Evolutionary conservation across 176 grass and related monocot species (phyloP), one percentile per base, ranked within the genome.

Genomic region (Eleusine coracana): DNA sequence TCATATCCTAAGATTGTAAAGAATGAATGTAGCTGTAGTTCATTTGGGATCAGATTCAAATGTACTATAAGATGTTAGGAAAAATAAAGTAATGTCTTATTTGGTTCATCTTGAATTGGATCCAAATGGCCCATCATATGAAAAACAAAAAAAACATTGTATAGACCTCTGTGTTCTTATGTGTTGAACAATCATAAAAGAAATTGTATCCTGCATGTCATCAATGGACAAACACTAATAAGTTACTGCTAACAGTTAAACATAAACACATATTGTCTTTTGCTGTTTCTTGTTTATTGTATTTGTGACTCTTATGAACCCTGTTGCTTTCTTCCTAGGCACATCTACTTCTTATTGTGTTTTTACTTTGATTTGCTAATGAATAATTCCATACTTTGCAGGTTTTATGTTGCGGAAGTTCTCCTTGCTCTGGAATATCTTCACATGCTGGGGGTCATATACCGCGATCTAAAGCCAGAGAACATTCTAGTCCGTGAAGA

Each of bases 381-480:
- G 78, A 66, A 81, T 12, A 63, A 63, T 29, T 13, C 60, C 5
- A 63, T 82, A 25, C 5, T 54, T 80, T 83, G 60, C 67, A 94
- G 92, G 86, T 94, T 94, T 84, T 94, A 94, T 88, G 92, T 86
- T 16, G 88, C 92, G 58, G 92, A 94, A 86, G 86, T 94, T 60
- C 92, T 94, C 31, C 88, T 94, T 84, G 92, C 92, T 62, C 80
- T 94, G 70, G 92, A 94, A 83, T 94, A 94, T 88, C 83, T 94
- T 49, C 92, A 94, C 70, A 94, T 94, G 92, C 46, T 91, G n/a
- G 92, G 92, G 23, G 92, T 94, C 39, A 90, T 94, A 74, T 94
- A 94, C 49, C 88, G 92, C 58, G 92, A 94, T 84, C 88, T 94
- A 38, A 94, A 94, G 80, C 92, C 92, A 27, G 92, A 94, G 50